Conservation (phyloP, 139 green algal species). For the Chlamydomonas sp. region DNA sequence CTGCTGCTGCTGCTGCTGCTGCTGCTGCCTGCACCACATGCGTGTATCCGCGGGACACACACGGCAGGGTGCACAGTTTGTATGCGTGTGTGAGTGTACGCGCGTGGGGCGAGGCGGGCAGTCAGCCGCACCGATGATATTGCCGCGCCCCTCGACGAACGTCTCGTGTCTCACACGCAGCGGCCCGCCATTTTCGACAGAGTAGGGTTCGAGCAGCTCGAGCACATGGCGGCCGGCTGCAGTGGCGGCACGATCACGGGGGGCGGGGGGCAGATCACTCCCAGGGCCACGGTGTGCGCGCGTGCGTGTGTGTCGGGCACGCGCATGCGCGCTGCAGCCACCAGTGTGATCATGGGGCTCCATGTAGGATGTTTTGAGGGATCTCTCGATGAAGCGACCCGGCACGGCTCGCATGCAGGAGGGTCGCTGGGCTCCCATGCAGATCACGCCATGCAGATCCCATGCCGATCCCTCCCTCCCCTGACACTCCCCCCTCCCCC, state of each 20-base stretch:
- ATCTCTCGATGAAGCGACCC: too few relatives aligned
- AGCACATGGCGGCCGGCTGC: conserved; percentile 58
- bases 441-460: background rate
- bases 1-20: background rate
- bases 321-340: too few relatives aligned
- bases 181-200: conserved; percentile 51
- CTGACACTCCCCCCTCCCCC: too few relatives aligned
- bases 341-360: too few relatives aligned
- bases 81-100: background rate
- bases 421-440: background rate
- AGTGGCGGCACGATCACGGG: too few relatives aligned
- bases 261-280: too few relatives aligned
- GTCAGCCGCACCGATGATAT: conserved; percentile 40
- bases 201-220: conserved; percentile 47
- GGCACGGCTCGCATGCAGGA: too few relatives aligned
- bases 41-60: background rate
- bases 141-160: conserved; percentile 61
- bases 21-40: background rate
- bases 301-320: too few relatives aligned
- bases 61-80: background rate
- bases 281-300: too few relatives aligned
- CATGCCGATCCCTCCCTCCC: background rate
- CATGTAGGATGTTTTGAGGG: too few relatives aligned
- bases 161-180: conserved; percentile 49
- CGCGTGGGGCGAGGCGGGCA: too few relatives aligned